Evolutionary conservation across 768 basidiomycete genomes (phyloP), one percentile per base, ranked within the genome.

Genomic region (Lepiota brunneoincarnata): DNA sequence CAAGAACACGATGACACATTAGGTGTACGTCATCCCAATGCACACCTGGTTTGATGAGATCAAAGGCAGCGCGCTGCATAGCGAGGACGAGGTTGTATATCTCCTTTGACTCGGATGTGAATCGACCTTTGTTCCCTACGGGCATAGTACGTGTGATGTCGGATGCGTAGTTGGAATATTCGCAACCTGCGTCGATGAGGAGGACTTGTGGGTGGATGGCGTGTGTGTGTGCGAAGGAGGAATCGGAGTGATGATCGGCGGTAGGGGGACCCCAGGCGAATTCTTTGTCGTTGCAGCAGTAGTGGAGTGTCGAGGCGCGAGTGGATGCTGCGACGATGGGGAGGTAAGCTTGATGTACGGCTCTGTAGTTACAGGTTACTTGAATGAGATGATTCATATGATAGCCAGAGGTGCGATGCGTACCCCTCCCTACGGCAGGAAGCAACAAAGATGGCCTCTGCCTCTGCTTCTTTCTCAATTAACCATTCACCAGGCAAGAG

Each of bases 171-270:
- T 70, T 69, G 49, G 67, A 60, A 85, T 84, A 95, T 71, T 98
- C 96, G 63, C 94, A 95, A 0, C 95, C 94, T 0, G 96, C 96
- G 61, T 98, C 96, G 58, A 96, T 94, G 28, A 96, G 80, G 4
- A 96, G 75, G 6, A 96, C 88, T 65, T 90, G 84, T 0, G 87
- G 85, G 28, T 71, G 59, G 45, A 87, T 59, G 14, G 76, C 65
- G 47, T 72, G 75, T 7, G 69, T 59, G 11, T 72, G 64, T 6
- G 75, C 72, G 3, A 75, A 70, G 28, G 88, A 68, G 35, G 75
- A 68, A 64, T 90, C 86, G 20, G 75, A 60, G 49, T 81, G 80
- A 57, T 85, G 83, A 56, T 79, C 74, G 1, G 74, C 67, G 2
- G 72, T 64, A 17, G 88, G 72, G 5, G 91, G 91, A 2, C 90